These are phyloP conservation scores for Suillus brevipes DNA, from an alignment of 768 basidiomycete species.

Conservation along the genomic window DNA sequence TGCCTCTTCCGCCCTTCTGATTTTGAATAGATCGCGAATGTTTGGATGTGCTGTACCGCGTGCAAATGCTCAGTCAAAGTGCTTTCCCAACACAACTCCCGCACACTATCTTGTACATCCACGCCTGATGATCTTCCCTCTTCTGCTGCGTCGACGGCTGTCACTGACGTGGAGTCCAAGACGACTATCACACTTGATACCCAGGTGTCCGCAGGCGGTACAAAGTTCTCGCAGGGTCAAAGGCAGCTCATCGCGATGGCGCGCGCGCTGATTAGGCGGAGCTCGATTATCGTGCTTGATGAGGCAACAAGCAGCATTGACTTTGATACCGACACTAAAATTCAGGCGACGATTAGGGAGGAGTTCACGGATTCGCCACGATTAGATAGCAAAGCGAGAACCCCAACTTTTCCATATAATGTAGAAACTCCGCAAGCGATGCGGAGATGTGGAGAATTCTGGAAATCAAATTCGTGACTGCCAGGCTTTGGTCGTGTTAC, in stretches of 20 bases:
- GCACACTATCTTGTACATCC: slow-evolving; percentile 43
- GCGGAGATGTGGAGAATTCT: too few relatives aligned
- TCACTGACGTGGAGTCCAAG: slow-evolving; percentile 58
- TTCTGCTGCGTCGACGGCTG: slow-evolving; percentile 39
- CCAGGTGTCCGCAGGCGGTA: slow-evolving; percentile 80
- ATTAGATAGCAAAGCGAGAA: too few relatives aligned
- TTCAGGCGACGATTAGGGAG: slow-evolving; percentile 83
- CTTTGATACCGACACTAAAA: slow-evolving; percentile 86
- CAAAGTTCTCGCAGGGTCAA: slow-evolving; percentile 43
- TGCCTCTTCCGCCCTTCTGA: too few relatives aligned
- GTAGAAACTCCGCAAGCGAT: too few relatives aligned
- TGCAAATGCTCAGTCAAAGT: slow-evolving; percentile 67
- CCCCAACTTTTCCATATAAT: too few relatives aligned
- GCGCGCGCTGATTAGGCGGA: slow-evolving; percentile 47
- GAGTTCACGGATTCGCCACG: slow-evolving; percentile 69
- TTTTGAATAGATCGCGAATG: slow-evolving; percentile 80
- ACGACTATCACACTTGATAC: slow-evolving; percentile 67
- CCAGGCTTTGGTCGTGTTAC: too few relatives aligned
- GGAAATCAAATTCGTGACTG: too few relatives aligned
- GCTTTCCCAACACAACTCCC: slow-evolving; percentile 54
- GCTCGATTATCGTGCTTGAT: slow-evolving; percentile 74
- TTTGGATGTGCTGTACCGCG: slow-evolving; percentile 76
- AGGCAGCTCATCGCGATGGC: too few relatives aligned
- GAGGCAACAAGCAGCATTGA: slow-evolving; percentile 88
- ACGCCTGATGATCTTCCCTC: slow-evolving; percentile 46